A percentile compares a stretch with the other conserved stretches of the same genome.
These are phyloP conservation scores for Xylariaceae sp. DNA, from an alignment of 2,329 filamentous ascomycete genomes.

Conservation along the genomic window DNA sequence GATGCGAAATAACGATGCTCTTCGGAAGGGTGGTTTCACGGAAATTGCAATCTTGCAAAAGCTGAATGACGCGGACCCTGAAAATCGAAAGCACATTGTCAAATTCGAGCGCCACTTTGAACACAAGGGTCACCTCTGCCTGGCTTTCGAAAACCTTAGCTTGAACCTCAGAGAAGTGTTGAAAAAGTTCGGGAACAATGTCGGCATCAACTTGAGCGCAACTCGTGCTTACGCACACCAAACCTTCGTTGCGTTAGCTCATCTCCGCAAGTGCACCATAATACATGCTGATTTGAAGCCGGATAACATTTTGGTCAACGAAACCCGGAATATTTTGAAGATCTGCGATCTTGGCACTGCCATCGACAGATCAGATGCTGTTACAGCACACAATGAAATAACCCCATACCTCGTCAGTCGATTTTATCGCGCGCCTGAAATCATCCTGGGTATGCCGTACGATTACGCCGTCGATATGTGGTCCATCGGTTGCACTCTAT, in stretches of 20 bases:
- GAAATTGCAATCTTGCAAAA: constrained; percentile 92
- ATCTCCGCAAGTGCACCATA: constrained; percentile 88
- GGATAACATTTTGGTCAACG: constrained; percentile 92
- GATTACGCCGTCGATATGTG: constrained; percentile 95
- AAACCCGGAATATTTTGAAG: constrained; percentile 79
- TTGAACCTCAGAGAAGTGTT: constrained; percentile 91
- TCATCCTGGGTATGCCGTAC: constrained; percentile 94
- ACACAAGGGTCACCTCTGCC: constrained; percentile 91
- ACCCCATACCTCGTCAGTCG: constrained; percentile 94
- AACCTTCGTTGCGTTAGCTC: constrained; percentile 83
- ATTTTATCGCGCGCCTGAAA: constrained; percentile 95
- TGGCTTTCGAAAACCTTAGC: constrained; percentile 93
- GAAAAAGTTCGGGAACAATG: constrained; percentile 92
- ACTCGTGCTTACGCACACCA: constrained; percentile 89
- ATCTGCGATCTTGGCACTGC: constrained; percentile 97
- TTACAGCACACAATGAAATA: constrained; percentile 71
- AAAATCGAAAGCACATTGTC: constrained; percentile 89
- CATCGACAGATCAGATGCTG: constrained; percentile 76
- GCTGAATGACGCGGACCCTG: constrained; percentile 77
- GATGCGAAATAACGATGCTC: constrained; percentile 91
- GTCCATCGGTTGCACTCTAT: constrained; percentile 96
- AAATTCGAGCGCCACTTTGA: constrained; percentile 84
- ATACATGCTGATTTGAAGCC: constrained; percentile 96
- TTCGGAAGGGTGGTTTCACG: constrained; percentile 86
- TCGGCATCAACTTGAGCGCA: constrained; percentile 84